These are phyloP conservation scores for Orbilia blumenaviensis DNA, from an alignment of 2,329 filamentous ascomycete species.

Conservation along the genomic window DNA sequence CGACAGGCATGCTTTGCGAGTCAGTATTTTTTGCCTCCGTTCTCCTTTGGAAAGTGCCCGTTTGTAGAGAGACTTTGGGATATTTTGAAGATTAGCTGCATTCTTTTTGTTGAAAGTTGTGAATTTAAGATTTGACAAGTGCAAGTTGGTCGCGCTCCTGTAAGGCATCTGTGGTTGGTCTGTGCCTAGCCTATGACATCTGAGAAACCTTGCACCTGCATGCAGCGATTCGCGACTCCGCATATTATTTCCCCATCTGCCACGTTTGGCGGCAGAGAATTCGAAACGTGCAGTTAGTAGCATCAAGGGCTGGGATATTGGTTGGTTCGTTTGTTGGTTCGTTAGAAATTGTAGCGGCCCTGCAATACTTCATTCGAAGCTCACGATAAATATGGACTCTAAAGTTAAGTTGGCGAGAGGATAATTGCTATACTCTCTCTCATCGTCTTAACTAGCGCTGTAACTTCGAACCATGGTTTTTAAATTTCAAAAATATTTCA, in stretches of 20 bases:
- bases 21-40: background rate
- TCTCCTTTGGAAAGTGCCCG: slow-evolving; percentile 9
- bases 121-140: background rate
- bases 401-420: background rate
- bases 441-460: background rate
- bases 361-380: background rate
- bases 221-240: slow-evolving; percentile 23
- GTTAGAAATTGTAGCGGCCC: background rate
- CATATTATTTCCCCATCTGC: slow-evolving; percentile 41
- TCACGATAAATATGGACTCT: background rate
- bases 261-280: slow-evolving; percentile 28
- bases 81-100: background rate
- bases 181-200: background rate
- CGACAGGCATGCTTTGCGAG: background rate
- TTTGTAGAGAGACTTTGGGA: background rate
- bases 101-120: background rate
- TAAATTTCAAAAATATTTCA: too few species aligned
- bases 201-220: slow-evolving; percentile 10
- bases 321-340: background rate
- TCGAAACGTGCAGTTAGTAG: slow-evolving; percentile 16
- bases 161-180: slow-evolving; percentile 8
- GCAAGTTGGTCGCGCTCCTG: background rate
- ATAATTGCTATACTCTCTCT: too few species aligned
- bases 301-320: background rate
- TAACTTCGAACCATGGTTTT: background rate